Conservation (phyloP, 2,329 filamentous ascomycete species). For the Phaeosphaeria sp. region DNA sequence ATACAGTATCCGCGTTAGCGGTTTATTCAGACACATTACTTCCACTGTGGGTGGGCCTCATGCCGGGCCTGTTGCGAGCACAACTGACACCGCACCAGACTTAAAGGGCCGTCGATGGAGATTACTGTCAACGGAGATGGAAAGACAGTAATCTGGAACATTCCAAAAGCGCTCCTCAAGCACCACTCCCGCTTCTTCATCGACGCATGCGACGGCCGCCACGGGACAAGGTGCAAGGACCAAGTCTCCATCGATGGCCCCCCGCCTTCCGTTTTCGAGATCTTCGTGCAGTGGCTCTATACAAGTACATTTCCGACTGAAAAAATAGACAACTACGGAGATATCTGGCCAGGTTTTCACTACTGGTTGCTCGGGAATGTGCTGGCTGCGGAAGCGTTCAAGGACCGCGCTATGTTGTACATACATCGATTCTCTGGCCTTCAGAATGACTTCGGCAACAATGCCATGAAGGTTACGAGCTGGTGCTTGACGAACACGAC, state of each 20-base stretch:
- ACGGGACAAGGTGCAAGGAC: neutral
- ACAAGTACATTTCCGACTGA: neutral
- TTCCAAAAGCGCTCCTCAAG: constrained; percentile 5
- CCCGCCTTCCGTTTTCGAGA: neutral
- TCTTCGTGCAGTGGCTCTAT: constrained; percentile 10
- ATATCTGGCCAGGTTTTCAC: neutral
- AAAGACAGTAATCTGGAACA: neutral
- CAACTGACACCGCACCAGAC: neutral
- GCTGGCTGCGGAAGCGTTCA: constrained; percentile 4
- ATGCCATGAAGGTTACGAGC: too few species aligned
- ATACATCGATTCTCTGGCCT: too few species aligned
- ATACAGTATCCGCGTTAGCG: too few species aligned
- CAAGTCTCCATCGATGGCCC: neutral
- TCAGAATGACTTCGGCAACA: too few species aligned
- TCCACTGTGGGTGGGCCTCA: too few species aligned
- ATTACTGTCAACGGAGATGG: neutral
- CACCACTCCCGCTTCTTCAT: constrained; percentile 3
- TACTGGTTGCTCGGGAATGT: constrained; percentile 5
- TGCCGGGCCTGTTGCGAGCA: too few species aligned
- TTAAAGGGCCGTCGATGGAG: neutral
- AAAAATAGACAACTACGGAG: neutral
- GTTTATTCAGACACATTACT: too few species aligned
- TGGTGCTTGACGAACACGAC: too few species aligned
- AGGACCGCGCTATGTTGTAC: neutral
- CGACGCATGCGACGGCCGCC: neutral